These are phyloP conservation scores for Erodium trifolium DNA, from an alignment of 441 rosid genomes.

Conservation along the genomic window DNA sequence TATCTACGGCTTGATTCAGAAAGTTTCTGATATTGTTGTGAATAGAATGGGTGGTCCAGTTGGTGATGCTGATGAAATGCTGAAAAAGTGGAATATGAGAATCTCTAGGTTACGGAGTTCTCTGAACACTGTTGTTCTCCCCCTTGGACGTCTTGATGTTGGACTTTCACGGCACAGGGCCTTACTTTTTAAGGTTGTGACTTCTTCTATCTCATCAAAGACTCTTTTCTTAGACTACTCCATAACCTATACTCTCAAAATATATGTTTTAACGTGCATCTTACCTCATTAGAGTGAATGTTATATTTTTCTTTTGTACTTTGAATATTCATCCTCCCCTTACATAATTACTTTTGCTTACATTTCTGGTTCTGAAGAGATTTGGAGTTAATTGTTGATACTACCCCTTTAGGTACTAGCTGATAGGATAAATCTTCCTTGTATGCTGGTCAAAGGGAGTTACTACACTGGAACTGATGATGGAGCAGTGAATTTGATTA, in stretches of 20 bases:
- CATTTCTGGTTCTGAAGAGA: background rate
- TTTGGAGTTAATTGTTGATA: conserved; percentile 17
- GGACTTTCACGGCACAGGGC: conserved; percentile 99
- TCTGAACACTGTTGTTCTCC: conserved; percentile 59
- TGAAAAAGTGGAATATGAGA: conserved; percentile 61
- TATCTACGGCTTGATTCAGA: conserved; percentile 58
- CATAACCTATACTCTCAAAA: background rate
- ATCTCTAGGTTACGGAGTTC: conserved; percentile 52
- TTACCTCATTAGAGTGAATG: background rate
- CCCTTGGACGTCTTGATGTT: conserved; percentile 76
- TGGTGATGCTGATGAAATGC: conserved; percentile 72
- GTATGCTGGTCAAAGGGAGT: conserved; percentile 94
- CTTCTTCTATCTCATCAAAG: conserved; percentile 1
- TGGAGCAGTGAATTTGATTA: conserved; percentile 88
- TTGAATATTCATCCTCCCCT: background rate
- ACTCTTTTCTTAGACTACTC: background rate
- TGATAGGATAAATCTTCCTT: conserved; percentile 79
- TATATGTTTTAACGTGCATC: background rate
- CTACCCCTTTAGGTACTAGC: conserved; percentile 68
- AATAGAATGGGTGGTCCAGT: conserved; percentile 92
- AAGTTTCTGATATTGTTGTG: conserved; percentile 81
- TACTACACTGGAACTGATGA: conserved; percentile 97
- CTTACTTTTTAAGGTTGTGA: conserved; percentile 85
- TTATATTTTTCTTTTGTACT: background rate
- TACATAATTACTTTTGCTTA: background rate